Conservation (phyloP, 306 rosid genomes). For the Citrullus colocynthis region DNA sequence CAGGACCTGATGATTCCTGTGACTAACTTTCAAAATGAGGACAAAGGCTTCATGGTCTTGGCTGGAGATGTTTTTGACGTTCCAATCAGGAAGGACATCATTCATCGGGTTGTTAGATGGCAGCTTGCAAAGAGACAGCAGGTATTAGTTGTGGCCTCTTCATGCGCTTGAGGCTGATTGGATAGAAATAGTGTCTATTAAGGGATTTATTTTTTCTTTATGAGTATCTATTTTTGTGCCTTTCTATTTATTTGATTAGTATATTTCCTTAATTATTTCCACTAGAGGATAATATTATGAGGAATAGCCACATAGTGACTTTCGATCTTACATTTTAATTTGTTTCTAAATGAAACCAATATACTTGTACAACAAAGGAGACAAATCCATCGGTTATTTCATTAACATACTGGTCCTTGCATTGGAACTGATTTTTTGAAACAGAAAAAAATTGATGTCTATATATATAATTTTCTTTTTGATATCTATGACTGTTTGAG, state of each 20-base stretch:
- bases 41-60: conserved; percentile 76
- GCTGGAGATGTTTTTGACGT: conserved; percentile 90
- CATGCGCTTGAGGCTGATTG: neutral
- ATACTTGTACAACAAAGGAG: neutral
- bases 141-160: conserved; percentile 19
- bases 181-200: neutral
- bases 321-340: neutral
- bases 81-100: conserved; percentile 82
- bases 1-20: conserved; percentile 88
- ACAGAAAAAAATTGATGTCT: neutral
- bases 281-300: neutral
- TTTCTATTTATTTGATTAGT: neutral
- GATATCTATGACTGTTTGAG: too few species aligned
- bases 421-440: neutral
- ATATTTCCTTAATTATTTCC: neutral
- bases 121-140: conserved; percentile 91
- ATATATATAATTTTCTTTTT: too few species aligned
- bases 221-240: neutral
- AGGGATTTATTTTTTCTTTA: neutral
- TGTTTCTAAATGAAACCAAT: neutral
- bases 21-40: conserved; percentile 71
- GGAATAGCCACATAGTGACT: neutral
- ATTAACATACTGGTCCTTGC: neutral
- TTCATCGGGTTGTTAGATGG: conserved; percentile 86
- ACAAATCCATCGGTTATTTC: neutral